Conservation (phyloP, 805 yeast species). For the Zygoascus tannicola region DNA sequence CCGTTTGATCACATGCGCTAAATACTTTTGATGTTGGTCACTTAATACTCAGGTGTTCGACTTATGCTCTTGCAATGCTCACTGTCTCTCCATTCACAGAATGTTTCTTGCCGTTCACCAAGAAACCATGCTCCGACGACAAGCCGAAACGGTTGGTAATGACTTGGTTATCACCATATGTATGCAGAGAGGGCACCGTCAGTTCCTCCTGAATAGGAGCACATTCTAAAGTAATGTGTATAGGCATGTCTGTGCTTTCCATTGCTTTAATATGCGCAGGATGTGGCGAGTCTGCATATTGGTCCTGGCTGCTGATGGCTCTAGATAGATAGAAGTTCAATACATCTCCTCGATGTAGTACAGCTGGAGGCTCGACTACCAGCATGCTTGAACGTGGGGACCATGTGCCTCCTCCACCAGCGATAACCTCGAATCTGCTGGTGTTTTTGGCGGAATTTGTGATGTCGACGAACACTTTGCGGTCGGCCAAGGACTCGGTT, state of each 20-base stretch:
- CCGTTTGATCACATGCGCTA: too few relatives aligned
- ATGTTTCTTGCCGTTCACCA: constrained; percentile 24
- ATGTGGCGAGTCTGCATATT: constrained; percentile 1
- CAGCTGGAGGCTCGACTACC: constrained; percentile 54
- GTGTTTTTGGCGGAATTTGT: constrained; percentile 8
- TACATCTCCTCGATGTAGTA: constrained; percentile 35
- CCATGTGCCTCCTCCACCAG: constrained; percentile 77
- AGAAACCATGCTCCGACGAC: constrained; percentile 26
- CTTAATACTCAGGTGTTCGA: too few relatives aligned
- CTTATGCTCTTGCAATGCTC: background rate
- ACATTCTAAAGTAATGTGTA: constrained; percentile 19
- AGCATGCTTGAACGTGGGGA: constrained; percentile 57
- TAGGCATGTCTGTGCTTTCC: background rate
- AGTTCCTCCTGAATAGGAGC: constrained; percentile 21
- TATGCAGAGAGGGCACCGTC: constrained; percentile 13
- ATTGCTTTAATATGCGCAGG: background rate
- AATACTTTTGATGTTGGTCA: too few relatives aligned
- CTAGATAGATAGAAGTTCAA: constrained; percentile 33
- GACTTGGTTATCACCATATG: constrained; percentile 13
- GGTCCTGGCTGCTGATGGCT: constrained; percentile 2
- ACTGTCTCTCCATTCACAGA: constrained; percentile 21
- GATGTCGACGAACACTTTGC: constrained; percentile 15
- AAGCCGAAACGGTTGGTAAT: constrained; percentile 23
- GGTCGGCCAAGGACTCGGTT: constrained; percentile 12
- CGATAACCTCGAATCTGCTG: constrained; percentile 44